Evolutionary conservation across 805 yeast genomes (phyloP), one percentile per base, ranked within the genome.

Genomic region (Saturnispora ahearnii): DNA sequence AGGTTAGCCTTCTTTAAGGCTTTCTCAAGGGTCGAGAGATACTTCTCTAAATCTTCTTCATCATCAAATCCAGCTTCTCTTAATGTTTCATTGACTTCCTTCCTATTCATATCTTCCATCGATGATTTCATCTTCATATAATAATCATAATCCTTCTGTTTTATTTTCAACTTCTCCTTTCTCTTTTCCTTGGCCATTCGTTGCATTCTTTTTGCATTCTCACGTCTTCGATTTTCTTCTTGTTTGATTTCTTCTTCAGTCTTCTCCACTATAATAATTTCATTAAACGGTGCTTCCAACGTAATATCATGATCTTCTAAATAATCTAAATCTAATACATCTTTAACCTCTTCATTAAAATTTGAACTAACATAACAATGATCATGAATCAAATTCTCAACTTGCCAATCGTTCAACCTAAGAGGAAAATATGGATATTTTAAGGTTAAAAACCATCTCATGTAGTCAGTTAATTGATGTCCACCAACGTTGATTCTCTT

Each of bases 401-500:
- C 76, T 60, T 91, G 95, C 50, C 72, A 69, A 11, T 70, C 67
- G 7, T 80, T 72, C 48, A 91, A 68, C 55, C 81, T 84, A 1
- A 86, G 69, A 5, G 99, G 98, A 64, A 90, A 93, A 57, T 80
- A 84, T 1, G 99, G 98, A 65, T 93, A 93, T 63, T 93, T 93
- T 60, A 93, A 71, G 2, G 81, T 73, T 45, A 93, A 66, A 33
- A 84, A 73, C 56, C 73, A 76, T 51, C 74, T 76, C 61, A 93
- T 63, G 57, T 75, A 90, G 37, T 75, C 78, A 30, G 74, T 77
- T 1, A 90, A 76, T 41, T 78, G 85, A 53, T 78, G 77, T 10
- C 96, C 98, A 53, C 98, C 98, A 87, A 93, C 87, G 61, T 87
- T 88, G 36, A 93, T 78, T 59, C 98, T 73, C 59, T 88, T 89